Evolutionary conservation across 2,329 filamentous ascomycete species (phyloP), one percentile per base, ranked within the genome.

Genomic region (Tricladium varicosporioides): DNA sequence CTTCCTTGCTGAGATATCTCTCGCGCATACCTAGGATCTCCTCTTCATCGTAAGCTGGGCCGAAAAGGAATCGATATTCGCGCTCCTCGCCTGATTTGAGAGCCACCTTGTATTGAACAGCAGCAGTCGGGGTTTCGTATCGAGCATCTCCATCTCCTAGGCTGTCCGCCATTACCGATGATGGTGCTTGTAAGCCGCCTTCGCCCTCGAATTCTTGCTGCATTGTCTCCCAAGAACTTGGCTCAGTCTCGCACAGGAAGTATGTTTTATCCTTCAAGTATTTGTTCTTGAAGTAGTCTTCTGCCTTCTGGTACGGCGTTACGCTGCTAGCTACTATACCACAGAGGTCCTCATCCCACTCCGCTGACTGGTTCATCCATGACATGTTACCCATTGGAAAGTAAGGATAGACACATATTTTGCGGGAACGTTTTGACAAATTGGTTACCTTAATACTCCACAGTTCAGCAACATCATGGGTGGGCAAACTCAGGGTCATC

Each of bases 301-400:
- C 73, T 0, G 79, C 76, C 63, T 82, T 82, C 57, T 83, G 81
- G 63, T 84, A 83, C 0, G 80, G 81, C 1, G 80, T 82, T 58
- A 81, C 76, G 64, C 77, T 76, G 67, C 72, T 81, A 19, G 73
- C 79, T 10, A 84, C 74, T 11, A 84, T 72, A 19, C 77, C 80
- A 18, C 72, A 71, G 16, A 82, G 71, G 9, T 80, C 76, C 5
- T 70, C 54, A 18, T 76, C 73, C 72, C 78, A 83, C 60, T 80
- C 77, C 36, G 77, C 80, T 32, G 78, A 79, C 66, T 82, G 81
- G 66, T 82, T 83, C 80, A 83, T 84, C 80, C 80, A 83, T 13
- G 80, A 83, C 79, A 82, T 82, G 70, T 81, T 82, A n/a, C 80
- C 80, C 53, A 83, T 75, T 36, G 79, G 77, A 68, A 83, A 84